phyloP scores from a whole-genome alignment of 2,329 filamentous ascomycete genomes.

The Fusarium clavum region DNA sequence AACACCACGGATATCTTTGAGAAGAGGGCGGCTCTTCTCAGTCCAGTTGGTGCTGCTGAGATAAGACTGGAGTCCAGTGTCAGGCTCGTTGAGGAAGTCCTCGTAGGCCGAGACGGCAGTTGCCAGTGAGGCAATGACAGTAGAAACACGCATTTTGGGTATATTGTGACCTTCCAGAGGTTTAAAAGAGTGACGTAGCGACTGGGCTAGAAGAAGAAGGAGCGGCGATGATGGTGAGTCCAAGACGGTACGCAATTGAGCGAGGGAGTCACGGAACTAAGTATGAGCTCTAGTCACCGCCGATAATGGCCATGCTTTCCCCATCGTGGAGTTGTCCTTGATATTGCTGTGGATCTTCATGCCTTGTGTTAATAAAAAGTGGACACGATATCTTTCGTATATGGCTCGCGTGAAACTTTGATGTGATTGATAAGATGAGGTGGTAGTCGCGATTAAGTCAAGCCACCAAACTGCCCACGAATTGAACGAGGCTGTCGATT shows the following conservation, averaged over 20 bases:
- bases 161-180: slow-evolving; percentile 26
- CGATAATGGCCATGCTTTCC: not conserved
- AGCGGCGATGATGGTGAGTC: not conserved
- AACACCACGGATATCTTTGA: slow-evolving; percentile 57
- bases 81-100: slow-evolving; percentile 52
- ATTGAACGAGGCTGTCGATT: not conserved
- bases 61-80: slow-evolving; percentile 50
- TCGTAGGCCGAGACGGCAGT: slow-evolving; percentile 47
- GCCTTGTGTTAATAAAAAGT: slow-evolving; percentile 34
- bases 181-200: slow-evolving; percentile 23
- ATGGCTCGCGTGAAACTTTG: not conserved
- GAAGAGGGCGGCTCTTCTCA: slow-evolving; percentile 51
- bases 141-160: slow-evolving; percentile 31
- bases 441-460: too few species aligned
- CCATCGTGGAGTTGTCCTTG: not conserved
- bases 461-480: too few species aligned
- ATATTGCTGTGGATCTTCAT: slow-evolving; percentile 28
- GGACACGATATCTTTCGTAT: slow-evolving; percentile 5
- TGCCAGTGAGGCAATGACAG: slow-evolving; percentile 36
- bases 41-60: slow-evolving; percentile 48
- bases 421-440: slow-evolving; percentile 42
- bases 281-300: not conserved
- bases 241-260: not conserved
- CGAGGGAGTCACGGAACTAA: not conserved
- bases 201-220: slow-evolving; percentile 5